phyloP scores from a whole-genome alignment of 1,139 yeast species.

The Pneumocystis murina region DNA sequence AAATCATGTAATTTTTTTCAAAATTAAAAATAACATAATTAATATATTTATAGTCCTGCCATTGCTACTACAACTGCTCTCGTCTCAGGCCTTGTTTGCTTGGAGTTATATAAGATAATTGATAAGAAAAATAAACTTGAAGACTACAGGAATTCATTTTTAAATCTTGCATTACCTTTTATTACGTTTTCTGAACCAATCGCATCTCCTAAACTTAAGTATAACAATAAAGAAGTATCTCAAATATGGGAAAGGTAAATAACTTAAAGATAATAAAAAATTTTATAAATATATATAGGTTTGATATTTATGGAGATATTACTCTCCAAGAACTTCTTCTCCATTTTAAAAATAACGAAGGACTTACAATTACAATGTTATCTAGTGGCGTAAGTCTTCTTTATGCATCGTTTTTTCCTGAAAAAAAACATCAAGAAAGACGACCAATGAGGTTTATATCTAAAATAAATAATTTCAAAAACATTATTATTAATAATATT shows the following conservation, averaged over 20 bases:
- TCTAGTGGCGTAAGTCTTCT: slow-evolving; percentile 80
- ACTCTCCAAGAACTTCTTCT: slow-evolving; percentile 64
- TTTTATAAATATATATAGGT: slow-evolving; percentile 30
- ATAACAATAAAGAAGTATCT: slow-evolving; percentile 68
- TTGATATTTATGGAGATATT: slow-evolving; percentile 62
- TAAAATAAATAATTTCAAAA: background rate
- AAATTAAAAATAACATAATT: slow-evolving; percentile 45
- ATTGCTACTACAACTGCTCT: slow-evolving; percentile 96
- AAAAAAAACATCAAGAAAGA: slow-evolving; percentile 74
- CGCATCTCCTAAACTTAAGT: slow-evolving; percentile 65
- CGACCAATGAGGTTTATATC: background rate
- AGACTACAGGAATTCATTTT: slow-evolving; percentile 83
- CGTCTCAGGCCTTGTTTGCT: slow-evolving; percentile 85
- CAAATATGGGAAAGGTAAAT: slow-evolving; percentile 59
- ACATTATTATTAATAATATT: slow-evolving; percentile 20
- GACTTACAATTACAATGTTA: slow-evolving; percentile 76
- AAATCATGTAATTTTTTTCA: slow-evolving; percentile 6
- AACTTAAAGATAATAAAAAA: background rate
- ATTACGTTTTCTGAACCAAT: slow-evolving; percentile 95
- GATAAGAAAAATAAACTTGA: slow-evolving; percentile 57
- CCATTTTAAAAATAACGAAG: slow-evolving; percentile 65
- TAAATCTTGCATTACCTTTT: slow-evolving; percentile 88
- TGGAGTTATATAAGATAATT: slow-evolving; percentile 82
- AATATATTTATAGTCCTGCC: slow-evolving; percentile 64
- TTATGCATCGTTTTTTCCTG: slow-evolving; percentile 88